Evolutionary conservation across 768 basidiomycete genomes (phyloP).

Genomic region (Lactifluus subvellereus): DNA sequence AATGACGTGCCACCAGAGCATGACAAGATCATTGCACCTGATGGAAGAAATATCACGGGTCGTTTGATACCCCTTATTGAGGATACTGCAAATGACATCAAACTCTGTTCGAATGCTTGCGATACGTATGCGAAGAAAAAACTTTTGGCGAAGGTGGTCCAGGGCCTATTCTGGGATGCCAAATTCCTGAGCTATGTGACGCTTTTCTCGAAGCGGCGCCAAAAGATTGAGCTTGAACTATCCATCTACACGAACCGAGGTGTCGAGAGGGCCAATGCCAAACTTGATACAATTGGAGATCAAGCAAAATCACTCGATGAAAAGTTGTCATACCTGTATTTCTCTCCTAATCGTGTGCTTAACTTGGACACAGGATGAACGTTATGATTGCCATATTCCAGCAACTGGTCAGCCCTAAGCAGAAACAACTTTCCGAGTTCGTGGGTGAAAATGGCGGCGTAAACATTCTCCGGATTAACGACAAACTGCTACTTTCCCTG

Average conservation of each 20-base stretch:
- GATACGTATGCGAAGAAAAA: conserved; percentile 32
- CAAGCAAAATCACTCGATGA: conserved; percentile 16
- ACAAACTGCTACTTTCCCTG: conserved; percentile 23
- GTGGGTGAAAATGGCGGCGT: conserved; percentile 27
- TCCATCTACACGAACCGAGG: conserved; percentile 27
- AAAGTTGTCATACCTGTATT: conserved; percentile 14
- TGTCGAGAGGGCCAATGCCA: background rate
- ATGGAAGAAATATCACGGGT: conserved; percentile 33
- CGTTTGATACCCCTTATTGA: conserved; percentile 32
- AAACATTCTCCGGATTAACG: conserved; percentile 20
- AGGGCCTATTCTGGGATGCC: conserved; percentile 29
- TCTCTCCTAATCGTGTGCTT: background rate
- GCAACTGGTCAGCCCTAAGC: conserved; percentile 20
- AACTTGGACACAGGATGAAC: conserved; percentile 19
- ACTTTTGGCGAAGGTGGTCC: conserved; percentile 29
- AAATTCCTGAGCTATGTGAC: conserved; percentile 26
- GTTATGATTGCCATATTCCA: conserved; percentile 18
- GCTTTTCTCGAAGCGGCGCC: conserved; percentile 26
- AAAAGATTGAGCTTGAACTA: conserved; percentile 31
- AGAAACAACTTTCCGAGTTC: conserved; percentile 4
- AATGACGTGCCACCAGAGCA: conserved; percentile 28
- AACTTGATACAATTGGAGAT: conserved; percentile 16
- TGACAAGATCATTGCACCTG: conserved; percentile 28
- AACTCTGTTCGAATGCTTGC: conserved; percentile 31
- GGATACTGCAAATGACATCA: conserved; percentile 30